Evolutionary conservation across 257 asterid genomes (phyloP), one percentile per base, ranked within the genome.

Genomic region (Lycium barbarum): DNA sequence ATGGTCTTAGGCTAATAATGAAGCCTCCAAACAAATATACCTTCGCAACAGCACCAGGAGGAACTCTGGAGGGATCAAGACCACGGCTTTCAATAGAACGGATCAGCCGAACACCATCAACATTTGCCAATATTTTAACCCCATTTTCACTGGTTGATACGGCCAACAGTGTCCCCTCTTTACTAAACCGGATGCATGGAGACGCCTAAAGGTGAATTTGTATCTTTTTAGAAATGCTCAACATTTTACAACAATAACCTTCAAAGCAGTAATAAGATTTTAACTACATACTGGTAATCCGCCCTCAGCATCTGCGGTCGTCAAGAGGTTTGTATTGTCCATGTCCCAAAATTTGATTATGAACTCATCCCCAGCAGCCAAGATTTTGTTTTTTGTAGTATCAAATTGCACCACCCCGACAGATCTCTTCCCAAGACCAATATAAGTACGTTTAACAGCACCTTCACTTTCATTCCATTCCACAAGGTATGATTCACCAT

Each of bases 381-480:
- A 85, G 88, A 88, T 90, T 33, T 91, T 90, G 83, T 93, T 91
- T 86, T 85, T 91, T 76, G 93, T 81, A 61, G 93, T 94, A 81
- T 93, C 97, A 59, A 94, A 94, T 59, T 91, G 97, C 84, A 91
- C 93, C 66, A 90, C 93, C 80, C 94, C 95, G 1, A 78, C 87
- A 49, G 94, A 78, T 43, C 90, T 85, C 85, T 89, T 89, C 51
- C 91, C 91, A 40, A 91, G 89, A 86, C 98, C 98, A 79, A 18
- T 58, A 86, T 92, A 94, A 18, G 89, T 86, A 76, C 93, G 92
- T 88, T 88, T 91, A 58, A 91, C 81, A 63, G 91, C 84, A 57
- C 98, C 96, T 86, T 91, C 93, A 80, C 88, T 90, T 84, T 92
- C 94, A 84, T 91, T 93, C 96, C 94, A 93, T 88, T 93, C 96